A percentile compares a stretch with the other conserved stretches of the same genome.
Conservation (phyloP, 176 grass and related monocot species). For the Echinochloa phyllopogon region DNA sequence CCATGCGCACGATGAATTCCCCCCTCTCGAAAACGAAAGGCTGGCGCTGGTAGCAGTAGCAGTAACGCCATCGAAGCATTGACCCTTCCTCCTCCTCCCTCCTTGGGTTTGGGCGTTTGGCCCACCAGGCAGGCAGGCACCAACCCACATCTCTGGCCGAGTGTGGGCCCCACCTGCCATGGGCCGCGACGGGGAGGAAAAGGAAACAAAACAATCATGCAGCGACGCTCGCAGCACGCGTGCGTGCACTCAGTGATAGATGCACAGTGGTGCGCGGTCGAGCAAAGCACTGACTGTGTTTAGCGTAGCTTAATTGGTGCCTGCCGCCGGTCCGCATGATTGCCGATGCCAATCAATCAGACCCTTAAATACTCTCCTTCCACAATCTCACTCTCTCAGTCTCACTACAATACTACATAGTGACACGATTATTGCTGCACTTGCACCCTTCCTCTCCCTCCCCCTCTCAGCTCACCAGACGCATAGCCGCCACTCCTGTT, state of each 20-base stretch:
- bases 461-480: neutral
- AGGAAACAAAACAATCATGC: neutral
- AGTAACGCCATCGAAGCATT: too few species aligned
- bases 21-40: neutral
- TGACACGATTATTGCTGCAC: slow-evolving; percentile 28
- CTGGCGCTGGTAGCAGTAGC: neutral
- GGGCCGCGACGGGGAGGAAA: neutral
- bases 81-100: too few species aligned
- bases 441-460: too few species aligned
- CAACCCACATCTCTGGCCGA: too few species aligned
- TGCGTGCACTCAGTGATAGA: neutral
- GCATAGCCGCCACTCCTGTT: neutral
- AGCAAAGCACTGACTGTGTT: neutral
- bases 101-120: too few species aligned
- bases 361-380: slow-evolving; percentile 48
- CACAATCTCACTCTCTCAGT: neutral
- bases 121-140: too few species aligned
- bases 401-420: neutral
- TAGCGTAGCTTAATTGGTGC: neutral
- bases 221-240: neutral
- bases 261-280: neutral
- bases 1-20: neutral
- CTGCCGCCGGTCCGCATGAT: neutral
- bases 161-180: neutral
- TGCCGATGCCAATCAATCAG: neutral